These are phyloP conservation scores for Corrigiola litoralis DNA, from an alignment of 179 eudicot genomes.

Conservation along the genomic window DNA sequence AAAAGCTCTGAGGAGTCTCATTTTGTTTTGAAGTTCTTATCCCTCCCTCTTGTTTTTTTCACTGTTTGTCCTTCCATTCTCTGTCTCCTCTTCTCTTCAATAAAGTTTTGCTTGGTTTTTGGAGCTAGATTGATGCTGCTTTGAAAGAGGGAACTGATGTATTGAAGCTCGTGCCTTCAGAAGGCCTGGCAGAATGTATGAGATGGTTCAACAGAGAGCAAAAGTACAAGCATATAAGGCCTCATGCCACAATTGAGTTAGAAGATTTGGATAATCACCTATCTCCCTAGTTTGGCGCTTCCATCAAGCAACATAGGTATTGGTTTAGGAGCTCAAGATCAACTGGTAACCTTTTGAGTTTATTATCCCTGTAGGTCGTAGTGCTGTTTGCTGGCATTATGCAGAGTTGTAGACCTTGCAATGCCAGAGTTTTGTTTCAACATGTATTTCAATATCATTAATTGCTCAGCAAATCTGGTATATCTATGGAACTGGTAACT, in stretches of 20 bases:
- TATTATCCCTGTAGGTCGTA: too few species aligned
- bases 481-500: too few species aligned
- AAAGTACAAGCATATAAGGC: conserved; percentile 72
- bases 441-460: too few species aligned
- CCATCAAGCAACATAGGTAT: background rate
- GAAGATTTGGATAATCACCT: conserved; percentile 6
- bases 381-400: too few species aligned
- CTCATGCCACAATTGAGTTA: conserved; percentile 29
- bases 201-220: conserved; percentile 73
- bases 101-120: background rate
- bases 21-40: too few species aligned
- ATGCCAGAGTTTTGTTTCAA: too few species aligned
- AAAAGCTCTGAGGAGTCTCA: too few species aligned
- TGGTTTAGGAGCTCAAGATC: background rate
- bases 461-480: too few species aligned
- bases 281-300: conserved; percentile 1
- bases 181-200: conserved; percentile 58
- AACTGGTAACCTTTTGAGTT: background rate
- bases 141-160: conserved; percentile 61
- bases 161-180: conserved; percentile 38
- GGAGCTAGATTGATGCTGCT: conserved; percentile 62
- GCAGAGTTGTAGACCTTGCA: too few species aligned
- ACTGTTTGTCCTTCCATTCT: background rate
- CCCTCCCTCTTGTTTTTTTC: background rate
- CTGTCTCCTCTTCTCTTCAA: background rate